Conservation (phyloP, 228 moss, liverwort and hornwort species). For the Sphagnum magellanicum region DNA sequence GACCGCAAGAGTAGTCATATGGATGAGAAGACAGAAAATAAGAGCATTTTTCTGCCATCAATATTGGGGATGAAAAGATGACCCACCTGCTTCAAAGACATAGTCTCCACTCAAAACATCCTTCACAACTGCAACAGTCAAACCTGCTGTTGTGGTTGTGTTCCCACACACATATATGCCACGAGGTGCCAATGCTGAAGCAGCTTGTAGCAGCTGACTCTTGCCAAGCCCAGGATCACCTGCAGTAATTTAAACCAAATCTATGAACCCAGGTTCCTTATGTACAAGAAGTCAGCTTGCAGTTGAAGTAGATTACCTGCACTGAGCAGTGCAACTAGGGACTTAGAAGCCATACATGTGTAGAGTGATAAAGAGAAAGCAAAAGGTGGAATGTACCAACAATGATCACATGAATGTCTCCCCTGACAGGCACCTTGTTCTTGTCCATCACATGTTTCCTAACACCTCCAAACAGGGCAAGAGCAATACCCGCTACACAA, state of each 20-base stretch:
- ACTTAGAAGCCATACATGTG: no score
- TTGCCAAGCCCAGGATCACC: slow-evolving; percentile 99
- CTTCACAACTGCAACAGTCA: slow-evolving; percentile 96
- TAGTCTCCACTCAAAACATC: slow-evolving; percentile 95
- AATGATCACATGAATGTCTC: slow-evolving; percentile 88
- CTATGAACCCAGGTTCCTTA: no score
- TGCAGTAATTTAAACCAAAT: slow-evolving; percentile 18
- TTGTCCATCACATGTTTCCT: slow-evolving; percentile 85
- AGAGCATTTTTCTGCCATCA: background rate
- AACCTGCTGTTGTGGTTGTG: slow-evolving; percentile 87
- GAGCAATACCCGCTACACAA: slow-evolving; percentile 78
- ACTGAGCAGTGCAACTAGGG: background rate
- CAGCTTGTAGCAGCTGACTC: slow-evolving; percentile 92
- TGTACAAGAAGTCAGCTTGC: no score
- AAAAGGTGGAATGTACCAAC: slow-evolving; percentile 50
- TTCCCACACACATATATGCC: slow-evolving; percentile 97
- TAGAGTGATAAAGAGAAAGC: no score
- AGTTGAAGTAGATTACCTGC: background rate
- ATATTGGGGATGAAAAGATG: background rate
- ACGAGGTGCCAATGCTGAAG: slow-evolving; percentile 82
- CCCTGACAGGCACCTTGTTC: slow-evolving; percentile 93
- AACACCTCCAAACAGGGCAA: slow-evolving; percentile 93
- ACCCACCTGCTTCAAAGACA: slow-evolving; percentile 95
- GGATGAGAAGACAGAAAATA: background rate
- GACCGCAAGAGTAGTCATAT: background rate